Conservation (phyloP, 2,329 filamentous ascomycete species). For the Ascochyta rabiei region DNA sequence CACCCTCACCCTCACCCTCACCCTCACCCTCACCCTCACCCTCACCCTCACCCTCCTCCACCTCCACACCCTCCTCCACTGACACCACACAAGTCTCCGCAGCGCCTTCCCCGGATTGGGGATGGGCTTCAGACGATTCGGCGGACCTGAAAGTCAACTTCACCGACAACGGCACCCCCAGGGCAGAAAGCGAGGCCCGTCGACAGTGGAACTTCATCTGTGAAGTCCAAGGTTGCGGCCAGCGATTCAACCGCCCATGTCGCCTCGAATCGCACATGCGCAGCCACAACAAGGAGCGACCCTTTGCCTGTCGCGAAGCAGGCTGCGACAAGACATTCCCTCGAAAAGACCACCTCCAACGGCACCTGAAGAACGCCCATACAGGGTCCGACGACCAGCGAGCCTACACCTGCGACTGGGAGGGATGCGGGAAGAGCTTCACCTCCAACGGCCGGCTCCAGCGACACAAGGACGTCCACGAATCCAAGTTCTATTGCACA, state of each 20-base stretch:
- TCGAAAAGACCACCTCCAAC: constrained; percentile 82
- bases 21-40: constrained; percentile 11
- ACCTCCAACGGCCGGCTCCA: constrained; percentile 78
- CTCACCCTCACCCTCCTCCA: constrained; percentile 10
- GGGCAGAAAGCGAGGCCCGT: constrained; percentile 51
- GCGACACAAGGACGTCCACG: constrained; percentile 78
- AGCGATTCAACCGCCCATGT: constrained; percentile 86
- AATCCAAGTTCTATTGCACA: constrained; percentile 76
- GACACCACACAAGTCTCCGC: constrained; percentile 6
- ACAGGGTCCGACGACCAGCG: constrained; percentile 62
- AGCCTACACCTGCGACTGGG: constrained; percentile 72
- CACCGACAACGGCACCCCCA: constrained; percentile 35
- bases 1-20: constrained; percentile 8
- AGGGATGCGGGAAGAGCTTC: constrained; percentile 79
- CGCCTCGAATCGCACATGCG: constrained; percentile 77
- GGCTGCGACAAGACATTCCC: constrained; percentile 84
- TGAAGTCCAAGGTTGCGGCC: constrained; percentile 73
- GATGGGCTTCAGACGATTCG: constrained; percentile 31
- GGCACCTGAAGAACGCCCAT: constrained; percentile 85
- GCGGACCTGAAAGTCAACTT: constrained; percentile 33
- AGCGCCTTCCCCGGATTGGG: constrained; percentile 17
- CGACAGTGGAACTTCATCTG: constrained; percentile 78
- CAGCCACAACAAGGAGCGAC: constrained; percentile 83
- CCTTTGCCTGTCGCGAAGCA: constrained; percentile 72
- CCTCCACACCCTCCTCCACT: not conserved